phyloP scores from a whole-genome alignment of 345 rosid genomes.

The Populus davidiana region DNA sequence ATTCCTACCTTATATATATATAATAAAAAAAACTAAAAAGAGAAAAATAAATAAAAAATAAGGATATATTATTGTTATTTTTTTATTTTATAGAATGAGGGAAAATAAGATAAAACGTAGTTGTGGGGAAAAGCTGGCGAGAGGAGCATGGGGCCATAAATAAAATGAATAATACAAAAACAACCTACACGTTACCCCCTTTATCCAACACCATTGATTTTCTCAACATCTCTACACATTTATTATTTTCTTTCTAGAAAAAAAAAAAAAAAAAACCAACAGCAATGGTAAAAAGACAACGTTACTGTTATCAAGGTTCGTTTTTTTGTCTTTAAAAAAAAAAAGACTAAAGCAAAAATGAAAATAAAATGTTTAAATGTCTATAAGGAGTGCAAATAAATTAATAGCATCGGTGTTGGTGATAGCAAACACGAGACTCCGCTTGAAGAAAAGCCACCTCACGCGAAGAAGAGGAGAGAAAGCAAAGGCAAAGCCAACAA shows the following conservation, averaged over 20 bases:
- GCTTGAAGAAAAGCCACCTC: constrained; percentile 24
- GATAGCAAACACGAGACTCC: constrained; percentile 14
- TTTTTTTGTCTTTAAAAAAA: not conserved
- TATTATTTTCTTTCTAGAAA: not conserved
- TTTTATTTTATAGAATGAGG: not conserved
- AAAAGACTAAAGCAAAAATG: not conserved
- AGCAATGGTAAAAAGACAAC: not conserved
- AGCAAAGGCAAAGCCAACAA: constrained; percentile 9
- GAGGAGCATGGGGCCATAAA: constrained; percentile 23
- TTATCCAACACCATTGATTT: not conserved
- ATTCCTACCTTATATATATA: no score
- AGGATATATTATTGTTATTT: not conserved
- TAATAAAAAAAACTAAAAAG: not conserved
- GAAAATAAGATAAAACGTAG: not conserved
- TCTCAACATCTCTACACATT: not conserved
- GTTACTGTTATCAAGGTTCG: not conserved
- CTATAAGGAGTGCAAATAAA: constrained; percentile 1
- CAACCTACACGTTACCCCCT: not conserved
- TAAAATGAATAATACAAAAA: constrained; percentile 15
- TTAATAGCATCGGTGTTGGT: constrained; percentile 1
- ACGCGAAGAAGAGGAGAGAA: constrained; percentile 12
- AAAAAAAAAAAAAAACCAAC: not conserved
- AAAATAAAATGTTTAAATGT: not conserved
- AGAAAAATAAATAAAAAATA: not conserved
- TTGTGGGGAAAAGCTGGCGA: constrained; percentile 10